Conservation (phyloP, 306 rosid genomes). For the Vicia sativa region DNA sequence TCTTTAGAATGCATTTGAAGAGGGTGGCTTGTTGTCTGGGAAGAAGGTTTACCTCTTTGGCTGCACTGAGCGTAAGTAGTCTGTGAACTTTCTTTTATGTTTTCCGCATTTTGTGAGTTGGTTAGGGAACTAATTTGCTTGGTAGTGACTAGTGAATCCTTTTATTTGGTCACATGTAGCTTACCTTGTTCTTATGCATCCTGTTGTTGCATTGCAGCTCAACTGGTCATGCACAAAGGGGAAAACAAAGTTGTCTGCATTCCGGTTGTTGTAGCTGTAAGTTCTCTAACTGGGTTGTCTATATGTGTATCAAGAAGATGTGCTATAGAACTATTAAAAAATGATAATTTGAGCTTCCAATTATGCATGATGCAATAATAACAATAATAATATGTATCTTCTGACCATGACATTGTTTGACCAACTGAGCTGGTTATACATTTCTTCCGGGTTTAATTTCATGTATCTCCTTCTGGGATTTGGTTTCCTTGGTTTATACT, state of each 20-base stretch:
- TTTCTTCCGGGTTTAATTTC: neutral
- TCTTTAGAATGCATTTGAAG: constrained; percentile 74
- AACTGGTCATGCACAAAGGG: constrained; percentile 64
- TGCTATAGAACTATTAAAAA: constrained; percentile 6
- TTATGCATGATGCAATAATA: neutral
- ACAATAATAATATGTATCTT: neutral
- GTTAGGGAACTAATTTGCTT: constrained; percentile 4
- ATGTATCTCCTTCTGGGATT: neutral
- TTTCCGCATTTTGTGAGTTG: neutral
- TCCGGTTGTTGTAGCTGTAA: constrained; percentile 84
- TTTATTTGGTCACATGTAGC: neutral
- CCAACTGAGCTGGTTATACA: neutral
- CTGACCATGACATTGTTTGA: neutral
- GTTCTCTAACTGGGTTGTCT: constrained; percentile 38
- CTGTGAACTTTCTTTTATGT: neutral
- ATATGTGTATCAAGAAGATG: neutral
- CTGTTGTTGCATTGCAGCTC: constrained; percentile 74
- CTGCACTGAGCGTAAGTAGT: constrained; percentile 71
- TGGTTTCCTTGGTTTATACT: constrained; percentile 1
- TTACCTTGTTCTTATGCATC: constrained; percentile 16
- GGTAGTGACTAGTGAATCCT: neutral
- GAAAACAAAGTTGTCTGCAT: constrained; percentile 72
- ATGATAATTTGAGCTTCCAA: neutral
- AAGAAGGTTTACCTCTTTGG: constrained; percentile 84
- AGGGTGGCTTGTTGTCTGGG: constrained; percentile 62